These are phyloP conservation scores for Debaryomyces tyrocola DNA, from an alignment of 805 yeast genomes.

Conservation along the genomic window DNA sequence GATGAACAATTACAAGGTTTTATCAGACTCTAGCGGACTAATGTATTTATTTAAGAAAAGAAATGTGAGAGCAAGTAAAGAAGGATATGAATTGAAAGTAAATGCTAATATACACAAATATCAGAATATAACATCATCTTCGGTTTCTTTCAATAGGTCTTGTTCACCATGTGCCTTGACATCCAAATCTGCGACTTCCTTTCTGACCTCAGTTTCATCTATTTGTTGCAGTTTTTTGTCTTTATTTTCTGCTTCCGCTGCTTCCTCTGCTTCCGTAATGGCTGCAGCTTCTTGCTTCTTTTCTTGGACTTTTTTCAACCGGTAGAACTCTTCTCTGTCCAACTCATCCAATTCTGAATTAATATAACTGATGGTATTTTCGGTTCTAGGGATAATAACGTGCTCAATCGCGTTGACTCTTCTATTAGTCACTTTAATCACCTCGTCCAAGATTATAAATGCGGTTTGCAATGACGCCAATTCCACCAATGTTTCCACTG, in stretches of 20 bases:
- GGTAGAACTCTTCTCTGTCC: constrained; percentile 96
- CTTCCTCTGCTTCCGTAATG: constrained; percentile 55
- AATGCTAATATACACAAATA: neutral
- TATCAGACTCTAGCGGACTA: neutral
- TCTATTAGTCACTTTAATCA: constrained; percentile 95
- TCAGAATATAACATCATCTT: constrained; percentile 47
- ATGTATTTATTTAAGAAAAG: neutral
- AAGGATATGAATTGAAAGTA: constrained; percentile 1
- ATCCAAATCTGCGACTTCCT: constrained; percentile 28
- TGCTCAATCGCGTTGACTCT: constrained; percentile 99
- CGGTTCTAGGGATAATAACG: constrained; percentile 96
- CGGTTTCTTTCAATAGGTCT: constrained; percentile 40
- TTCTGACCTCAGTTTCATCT: constrained; percentile 26
- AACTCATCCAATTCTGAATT: constrained; percentile 95
- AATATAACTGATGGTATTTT: constrained; percentile 87
- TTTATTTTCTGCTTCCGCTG: constrained; percentile 13
- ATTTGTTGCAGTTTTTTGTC: constrained; percentile 13
- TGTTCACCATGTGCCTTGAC: constrained; percentile 12
- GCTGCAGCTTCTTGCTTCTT: constrained; percentile 84
- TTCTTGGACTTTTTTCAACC: constrained; percentile 94
- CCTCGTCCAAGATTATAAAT: constrained; percentile 93
- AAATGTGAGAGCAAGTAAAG: neutral
- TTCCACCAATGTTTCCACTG: constrained; percentile 96
- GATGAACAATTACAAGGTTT: too few relatives aligned
- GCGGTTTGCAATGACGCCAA: constrained; percentile 96